These are phyloP conservation scores for Aristolochia contorta DNA, from an alignment of 164 flowering plant species.

Conservation along the genomic window DNA sequence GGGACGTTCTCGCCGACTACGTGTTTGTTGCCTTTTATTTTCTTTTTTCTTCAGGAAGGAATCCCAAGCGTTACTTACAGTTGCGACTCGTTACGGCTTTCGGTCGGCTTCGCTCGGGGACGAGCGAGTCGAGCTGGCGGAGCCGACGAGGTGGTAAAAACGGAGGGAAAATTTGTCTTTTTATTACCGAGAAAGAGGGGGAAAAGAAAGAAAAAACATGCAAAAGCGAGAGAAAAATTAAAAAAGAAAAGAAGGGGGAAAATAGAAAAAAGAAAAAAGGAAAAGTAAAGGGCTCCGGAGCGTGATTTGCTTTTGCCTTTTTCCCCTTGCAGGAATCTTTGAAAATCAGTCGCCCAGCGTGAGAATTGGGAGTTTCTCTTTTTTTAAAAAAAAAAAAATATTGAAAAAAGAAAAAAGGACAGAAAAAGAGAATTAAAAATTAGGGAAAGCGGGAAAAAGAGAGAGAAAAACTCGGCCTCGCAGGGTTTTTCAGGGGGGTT, in stretches of 20 bases:
- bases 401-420: background rate
- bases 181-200: background rate
- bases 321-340: slow-evolving; percentile 15
- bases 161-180: background rate
- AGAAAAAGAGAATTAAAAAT: too few species aligned
- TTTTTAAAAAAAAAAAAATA: background rate
- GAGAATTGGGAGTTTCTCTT: too few species aligned
- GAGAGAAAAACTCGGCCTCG: background rate
- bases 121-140: background rate
- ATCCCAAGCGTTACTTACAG: background rate
- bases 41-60: background rate
- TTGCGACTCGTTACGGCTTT: background rate
- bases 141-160: background rate
- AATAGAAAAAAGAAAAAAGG: background rate
- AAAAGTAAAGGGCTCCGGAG: background rate
- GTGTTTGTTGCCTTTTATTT: background rate
- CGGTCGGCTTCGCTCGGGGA: too few species aligned
- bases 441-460: background rate
- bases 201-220: too few species aligned
- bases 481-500: slow-evolving; percentile 15
- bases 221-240: background rate
- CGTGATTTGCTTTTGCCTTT: slow-evolving; percentile 18
- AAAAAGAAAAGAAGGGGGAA: slow-evolving; percentile 1
- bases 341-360: slow-evolving; percentile 12
- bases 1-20: slow-evolving; percentile 5